Evolutionary conservation across 768 basidiomycete species (phyloP).

Genomic region (Coprinopsis marcescibilis): DNA sequence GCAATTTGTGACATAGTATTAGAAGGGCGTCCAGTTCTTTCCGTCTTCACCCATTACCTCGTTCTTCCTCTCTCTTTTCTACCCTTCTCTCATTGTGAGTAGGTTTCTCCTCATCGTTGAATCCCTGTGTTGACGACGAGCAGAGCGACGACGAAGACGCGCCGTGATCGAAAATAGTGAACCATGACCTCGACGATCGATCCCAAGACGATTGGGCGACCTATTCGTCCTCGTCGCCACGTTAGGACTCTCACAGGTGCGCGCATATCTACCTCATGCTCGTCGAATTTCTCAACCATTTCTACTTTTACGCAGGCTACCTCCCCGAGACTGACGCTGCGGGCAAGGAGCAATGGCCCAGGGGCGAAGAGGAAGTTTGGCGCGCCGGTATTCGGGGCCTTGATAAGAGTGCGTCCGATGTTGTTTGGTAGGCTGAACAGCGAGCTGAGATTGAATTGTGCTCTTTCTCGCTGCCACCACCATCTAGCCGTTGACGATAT

Average conservation of each 20-base stretch:
- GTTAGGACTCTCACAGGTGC: constrained; percentile 63
- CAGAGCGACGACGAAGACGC: too few relatives aligned
- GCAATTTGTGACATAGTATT: too few relatives aligned
- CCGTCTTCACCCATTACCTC: too few relatives aligned
- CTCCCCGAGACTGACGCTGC: constrained; percentile 68
- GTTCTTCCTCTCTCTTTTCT: constrained; percentile 11
- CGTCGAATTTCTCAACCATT: neutral
- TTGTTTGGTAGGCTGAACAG: too few relatives aligned
- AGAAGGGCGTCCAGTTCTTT: too few relatives aligned
- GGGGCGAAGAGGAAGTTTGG: constrained; percentile 73
- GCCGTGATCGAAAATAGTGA: neutral
- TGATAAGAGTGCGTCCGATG: constrained; percentile 40
- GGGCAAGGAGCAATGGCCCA: constrained; percentile 84
- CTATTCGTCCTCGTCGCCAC: constrained; percentile 55
- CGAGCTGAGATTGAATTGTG: too few relatives aligned
- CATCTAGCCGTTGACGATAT: constrained; percentile 55
- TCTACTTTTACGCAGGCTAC: constrained; percentile 46
- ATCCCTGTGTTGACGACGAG: neutral
- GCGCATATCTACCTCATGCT: constrained; percentile 7
- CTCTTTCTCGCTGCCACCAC: neutral
- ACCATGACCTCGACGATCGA: constrained; percentile 66
- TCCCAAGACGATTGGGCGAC: constrained; percentile 57
- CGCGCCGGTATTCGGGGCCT: constrained; percentile 53
- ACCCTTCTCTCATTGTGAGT: constrained; percentile 8
- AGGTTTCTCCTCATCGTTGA: constrained; percentile 7